Evolutionary conservation across 2,329 filamentous ascomycete genomes (phyloP).

Genomic region (Pseudocercospora cruenta): DNA sequence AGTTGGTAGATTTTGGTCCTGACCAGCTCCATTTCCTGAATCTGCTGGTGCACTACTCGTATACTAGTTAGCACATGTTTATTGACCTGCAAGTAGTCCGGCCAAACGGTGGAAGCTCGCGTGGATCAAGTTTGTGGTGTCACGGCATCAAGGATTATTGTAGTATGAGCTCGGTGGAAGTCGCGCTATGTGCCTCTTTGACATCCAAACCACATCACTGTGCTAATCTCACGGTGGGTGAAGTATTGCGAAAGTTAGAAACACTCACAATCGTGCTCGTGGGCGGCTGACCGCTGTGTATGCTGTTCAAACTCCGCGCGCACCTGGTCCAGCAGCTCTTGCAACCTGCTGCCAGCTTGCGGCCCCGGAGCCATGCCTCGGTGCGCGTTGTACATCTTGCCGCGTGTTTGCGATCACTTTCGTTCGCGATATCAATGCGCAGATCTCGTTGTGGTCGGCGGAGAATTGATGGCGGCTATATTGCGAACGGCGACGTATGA

Average conservation of each 20-base stretch:
- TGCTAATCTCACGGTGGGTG: not conserved
- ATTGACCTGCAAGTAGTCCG: not conserved
- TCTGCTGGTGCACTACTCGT: conserved; percentile 76
- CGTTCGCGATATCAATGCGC: conserved; percentile 11
- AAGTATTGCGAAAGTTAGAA: not conserved
- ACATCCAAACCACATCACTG: not conserved
- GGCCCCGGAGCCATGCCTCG: conserved; percentile 72
- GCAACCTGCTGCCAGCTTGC: conserved; percentile 74
- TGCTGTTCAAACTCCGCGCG: conserved; percentile 83
- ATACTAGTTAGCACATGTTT: conserved; percentile 20
- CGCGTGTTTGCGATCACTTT: conserved; percentile 12
- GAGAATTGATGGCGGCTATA: not conserved
- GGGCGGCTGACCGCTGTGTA: conserved; percentile 76
- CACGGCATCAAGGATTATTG: not conserved
- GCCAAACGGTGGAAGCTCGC: not conserved
- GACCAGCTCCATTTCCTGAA: conserved; percentile 93
- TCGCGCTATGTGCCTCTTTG: not conserved
- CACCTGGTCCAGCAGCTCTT: conserved; percentile 89
- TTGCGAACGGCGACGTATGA: not conserved
- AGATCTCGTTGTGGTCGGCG: not conserved
- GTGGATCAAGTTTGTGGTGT: not conserved
- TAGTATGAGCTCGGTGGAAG: not conserved
- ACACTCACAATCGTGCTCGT: conserved; percentile 88
- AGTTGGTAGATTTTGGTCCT: conserved; percentile 90
- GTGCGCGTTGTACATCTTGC: conserved; percentile 80